Evolutionary conservation across 2,329 filamentous ascomycete species (phyloP), one percentile per base, ranked within the genome.

Genomic region (Fusarium sp.): DNA sequence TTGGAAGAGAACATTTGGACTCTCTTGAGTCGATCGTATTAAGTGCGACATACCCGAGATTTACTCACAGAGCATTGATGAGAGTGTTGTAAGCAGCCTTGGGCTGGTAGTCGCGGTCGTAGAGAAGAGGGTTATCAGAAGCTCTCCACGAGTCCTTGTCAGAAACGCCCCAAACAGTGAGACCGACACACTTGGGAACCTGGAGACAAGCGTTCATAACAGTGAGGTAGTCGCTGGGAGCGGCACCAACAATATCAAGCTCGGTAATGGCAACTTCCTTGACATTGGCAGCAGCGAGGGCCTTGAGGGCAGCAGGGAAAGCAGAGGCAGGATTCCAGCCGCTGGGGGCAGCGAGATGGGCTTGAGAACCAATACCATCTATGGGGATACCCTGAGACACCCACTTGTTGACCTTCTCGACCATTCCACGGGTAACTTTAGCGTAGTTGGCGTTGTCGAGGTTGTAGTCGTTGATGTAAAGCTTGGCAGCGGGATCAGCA

Each of bases 391-490:
- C 90, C 2, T 82, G 83, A 0, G 82, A 83, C 48, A 87, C 72
- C 88, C 89, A 91, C 73, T 88, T 85, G 73, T 85, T 85, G 68
- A 93, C 89, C 71, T 88, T 80, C 34, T 74, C 75, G 6, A 85
- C 81, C 81, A 90, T 86, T 45, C 82, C 83, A 2, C 4, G 19
- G 21, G 70, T 79, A 70, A 91, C 85, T 81, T 93, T 93, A 65
- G 83, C 80, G 71, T 85, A 84, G 67, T 70, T 83, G 19, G 88
- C 83, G 42, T 77, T 81, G 78, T 91, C 89, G 51, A 91, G 84
- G 80, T 91, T 91, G 78, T 84, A 87, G 76, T 93, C 90, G 78
- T 93, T 94, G 79, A 93, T 91, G 81, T 91, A 94, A 38, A 93
- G 82, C 78, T 89, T 90, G 4, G 88, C 89, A 56, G 78, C 72